Conservation (phyloP, 306 rosid species). For the Cucurbita pepo region DNA sequence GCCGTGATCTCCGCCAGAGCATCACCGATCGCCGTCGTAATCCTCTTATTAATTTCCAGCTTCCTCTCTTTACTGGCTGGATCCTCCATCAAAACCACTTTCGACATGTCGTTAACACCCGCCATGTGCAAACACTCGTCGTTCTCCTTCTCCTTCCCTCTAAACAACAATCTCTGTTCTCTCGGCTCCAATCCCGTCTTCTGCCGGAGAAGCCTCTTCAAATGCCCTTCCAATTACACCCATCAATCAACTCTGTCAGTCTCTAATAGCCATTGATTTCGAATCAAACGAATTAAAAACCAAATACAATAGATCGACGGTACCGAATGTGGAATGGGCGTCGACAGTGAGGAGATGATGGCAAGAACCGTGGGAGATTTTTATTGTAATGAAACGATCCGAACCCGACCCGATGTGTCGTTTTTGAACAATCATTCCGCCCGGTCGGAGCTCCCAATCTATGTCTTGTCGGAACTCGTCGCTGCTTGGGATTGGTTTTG, state of each 20-base stretch:
- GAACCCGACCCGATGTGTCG: constrained; percentile 16
- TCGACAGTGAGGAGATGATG: constrained; percentile 33
- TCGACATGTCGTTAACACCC: constrained; percentile 52
- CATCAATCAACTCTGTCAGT: too few relatives aligned
- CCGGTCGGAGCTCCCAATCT: constrained; percentile 69
- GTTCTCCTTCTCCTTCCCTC: constrained; percentile 61
- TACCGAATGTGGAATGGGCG: constrained; percentile 50
- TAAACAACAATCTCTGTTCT: constrained; percentile 47
- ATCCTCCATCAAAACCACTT: constrained; percentile 50
- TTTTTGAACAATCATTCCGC: constrained; percentile 69
- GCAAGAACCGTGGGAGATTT: constrained; percentile 45
- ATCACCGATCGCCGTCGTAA: constrained; percentile 16
- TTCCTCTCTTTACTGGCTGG: constrained; percentile 62
- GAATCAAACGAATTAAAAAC: neutral
- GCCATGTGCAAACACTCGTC: constrained; percentile 49
- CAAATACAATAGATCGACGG: neutral
- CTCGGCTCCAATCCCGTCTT: constrained; percentile 47
- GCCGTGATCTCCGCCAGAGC: constrained; percentile 26
- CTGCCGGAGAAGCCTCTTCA: constrained; percentile 31
- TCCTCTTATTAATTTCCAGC: constrained; percentile 36
- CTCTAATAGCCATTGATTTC: neutral
- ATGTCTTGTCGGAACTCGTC: constrained; percentile 20
- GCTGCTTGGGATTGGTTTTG: constrained; percentile 14
- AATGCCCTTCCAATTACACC: constrained; percentile 25
- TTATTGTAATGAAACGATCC: constrained; percentile 35